Percentiles rank a stretch among this genome's conserved stretches.
Evolutionary conservation across 2,329 filamentous ascomycete genomes (phyloP).

Genomic region (Thermoascus crustaceus): DNA sequence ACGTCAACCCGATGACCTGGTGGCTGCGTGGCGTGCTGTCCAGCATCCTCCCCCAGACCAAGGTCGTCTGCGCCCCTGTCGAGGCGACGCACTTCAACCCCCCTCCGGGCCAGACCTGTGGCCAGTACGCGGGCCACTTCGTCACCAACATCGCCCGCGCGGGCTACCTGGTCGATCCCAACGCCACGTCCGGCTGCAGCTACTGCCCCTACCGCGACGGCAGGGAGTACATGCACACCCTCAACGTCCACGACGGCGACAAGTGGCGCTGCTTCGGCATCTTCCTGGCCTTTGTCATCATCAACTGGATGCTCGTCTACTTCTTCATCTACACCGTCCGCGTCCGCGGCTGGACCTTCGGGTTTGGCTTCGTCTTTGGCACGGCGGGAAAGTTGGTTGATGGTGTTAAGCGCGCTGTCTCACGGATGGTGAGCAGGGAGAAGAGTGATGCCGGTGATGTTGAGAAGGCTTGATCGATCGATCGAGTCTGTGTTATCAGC

Average conservation of each 20-base stretch:
- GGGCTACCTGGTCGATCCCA: conserved; percentile 58
- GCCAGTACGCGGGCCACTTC: conserved; percentile 55
- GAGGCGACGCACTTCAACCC: conserved; percentile 61
- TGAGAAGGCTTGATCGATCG: conserved; percentile 3
- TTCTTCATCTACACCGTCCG: conserved; percentile 71
- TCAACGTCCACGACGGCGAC: conserved; percentile 48
- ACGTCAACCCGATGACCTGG: conserved; percentile 60
- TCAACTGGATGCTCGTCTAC: conserved; percentile 64
- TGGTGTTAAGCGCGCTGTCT: conserved; percentile 20
- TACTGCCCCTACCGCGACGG: conserved; percentile 64
- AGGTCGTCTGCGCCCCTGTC: conserved; percentile 43
- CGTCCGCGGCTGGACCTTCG: conserved; percentile 63
- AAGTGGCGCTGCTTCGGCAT: conserved; percentile 70
- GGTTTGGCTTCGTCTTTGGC: conserved; percentile 52
- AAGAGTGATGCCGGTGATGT: conserved; percentile 14
- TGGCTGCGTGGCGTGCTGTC: conserved; percentile 64
- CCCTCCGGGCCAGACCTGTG: conserved; percentile 57
- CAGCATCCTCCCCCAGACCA: conserved; percentile 48
- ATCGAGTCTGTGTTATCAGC: too few species aligned
- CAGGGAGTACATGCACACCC: conserved; percentile 55
- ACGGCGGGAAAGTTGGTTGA: conserved; percentile 35
- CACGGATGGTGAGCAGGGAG: background rate
- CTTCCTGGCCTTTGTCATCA: conserved; percentile 61
- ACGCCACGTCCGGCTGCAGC: conserved; percentile 52
- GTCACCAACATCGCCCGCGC: conserved; percentile 37